Base-by-base conservation (phyloP, 306 rosid species). In the Ochetophila trinervis region DNA sequence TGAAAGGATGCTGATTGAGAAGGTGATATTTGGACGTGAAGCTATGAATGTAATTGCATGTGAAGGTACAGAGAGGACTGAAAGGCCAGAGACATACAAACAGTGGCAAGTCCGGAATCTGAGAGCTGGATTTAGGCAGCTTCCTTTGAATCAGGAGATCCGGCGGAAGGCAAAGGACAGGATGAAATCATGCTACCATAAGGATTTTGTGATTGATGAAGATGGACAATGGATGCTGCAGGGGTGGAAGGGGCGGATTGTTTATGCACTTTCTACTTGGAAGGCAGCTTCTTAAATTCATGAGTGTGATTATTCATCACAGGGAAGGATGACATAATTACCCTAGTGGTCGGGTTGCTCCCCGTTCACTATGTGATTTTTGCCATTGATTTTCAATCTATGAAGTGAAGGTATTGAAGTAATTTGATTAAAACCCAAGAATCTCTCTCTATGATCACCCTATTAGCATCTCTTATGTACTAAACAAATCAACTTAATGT, bases 41-140 rank as follows among this genome's bases (percentile, higher is more conserved):
- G 78, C 78, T 8, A 73, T 78, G 79, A 68, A 78, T 69, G 79
- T 67, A 55, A 78, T 78, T 40, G 82, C 82, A 5, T 78, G 79
- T 53, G 82, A 78, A 70, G 79, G 82, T 27, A 44, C 69, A 1
- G 82, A 78, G 63, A 73, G 82, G 63, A 77, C 68, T 20, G 82
- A 78, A 55, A 78, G 76, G 73, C 82, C 78, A 17, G 82, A 76
- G 59, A 67, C 75, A 49, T 63, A 67, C 71, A 73, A 68, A 75
- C 79, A 63, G 65, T 73, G 79, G 83, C 76, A 64, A 32, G 72
- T 73, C 54, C 60, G 83, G 67, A 73, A 22, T 24, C 55, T 21
- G 45, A 69, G 83, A 42, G 65, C 66, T 8, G 76, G 83, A 22
- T 64, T 78, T 58, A 64, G 59, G 53, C 83, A 52, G 59, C 76